A percentile compares a stretch with the other conserved stretches of the same genome.
Conservation (phyloP, 441 rosid species). For the Erysimum pusillum region DNA sequence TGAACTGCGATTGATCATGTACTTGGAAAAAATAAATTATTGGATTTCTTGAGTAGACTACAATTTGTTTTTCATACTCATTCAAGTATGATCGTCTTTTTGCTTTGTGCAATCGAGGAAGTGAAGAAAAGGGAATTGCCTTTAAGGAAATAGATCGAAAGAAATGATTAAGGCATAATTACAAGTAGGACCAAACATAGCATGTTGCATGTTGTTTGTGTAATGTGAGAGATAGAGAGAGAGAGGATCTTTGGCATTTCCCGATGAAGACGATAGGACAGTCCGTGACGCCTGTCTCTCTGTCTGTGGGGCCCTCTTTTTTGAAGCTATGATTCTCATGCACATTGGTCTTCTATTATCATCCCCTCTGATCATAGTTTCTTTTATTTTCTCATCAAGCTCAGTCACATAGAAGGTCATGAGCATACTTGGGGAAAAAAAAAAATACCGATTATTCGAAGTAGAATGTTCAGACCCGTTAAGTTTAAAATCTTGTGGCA, state of each 20-base stretch:
- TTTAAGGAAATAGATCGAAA: conserved; percentile 50
- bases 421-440: no score
- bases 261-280: conserved; percentile 72
- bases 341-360: conserved; percentile 39
- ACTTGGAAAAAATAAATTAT: conserved; percentile 12
- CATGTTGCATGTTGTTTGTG: conserved; percentile 46
- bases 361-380: not conserved
- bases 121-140: conserved; percentile 44
- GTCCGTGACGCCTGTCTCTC: conserved; percentile 84
- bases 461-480: no score
- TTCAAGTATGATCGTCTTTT: conserved; percentile 6
- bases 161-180: conserved; percentile 71
- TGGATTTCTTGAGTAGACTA: conserved; percentile 29
- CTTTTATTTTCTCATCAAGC: not conserved
- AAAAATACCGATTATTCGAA: no score
- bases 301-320: conserved; percentile 51
- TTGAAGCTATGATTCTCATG: conserved; percentile 46
- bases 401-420: not conserved
- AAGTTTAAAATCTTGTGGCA: not conserved
- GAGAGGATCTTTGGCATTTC: conserved; percentile 53
- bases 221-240: conserved; percentile 46
- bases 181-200: conserved; percentile 53
- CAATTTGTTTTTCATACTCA: conserved; percentile 2
- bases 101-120: conserved; percentile 35
- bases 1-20: conserved; percentile 3